Base-by-base conservation (phyloP, 1,284 basidiomycete species). In the Boletellus deceptivus region DNA sequence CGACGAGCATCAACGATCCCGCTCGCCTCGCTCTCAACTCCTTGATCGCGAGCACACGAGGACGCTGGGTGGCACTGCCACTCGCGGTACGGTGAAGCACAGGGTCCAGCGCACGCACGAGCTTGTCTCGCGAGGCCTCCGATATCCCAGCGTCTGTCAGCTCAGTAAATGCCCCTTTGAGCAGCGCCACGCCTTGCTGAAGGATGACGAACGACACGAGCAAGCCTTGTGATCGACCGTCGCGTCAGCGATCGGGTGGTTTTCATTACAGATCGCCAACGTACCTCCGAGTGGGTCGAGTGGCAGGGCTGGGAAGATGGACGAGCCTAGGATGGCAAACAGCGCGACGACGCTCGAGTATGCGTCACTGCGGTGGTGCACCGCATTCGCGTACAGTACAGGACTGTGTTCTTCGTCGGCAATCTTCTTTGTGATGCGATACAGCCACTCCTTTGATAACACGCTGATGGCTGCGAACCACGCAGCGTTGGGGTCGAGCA, bases 311-410 rank as follows among this genome's bases (percentile, higher is more conserved):
- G 93, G 89, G 62, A 89, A 83, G 54, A 84, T 78, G 78, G 86
- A 91, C 6, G 86, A 90, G 9, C 94, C 95, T 27, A 94, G 70
- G 62, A 98, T 98, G 16, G 93, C 93, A 36, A 87, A 79, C 46
- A 97, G 79, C 17, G 93, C 92, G 43, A 98, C 92, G 44, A 87
- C 62, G 59, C 90, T 92, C 4, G 92, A 92, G 65, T 93, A 92
- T 16, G 92, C 93, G 68, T 99, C 96, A 54, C 90, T 93, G 27
- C 96, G 83, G 70, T 99, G 97, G 69, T 99, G 91, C 49, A 93
- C 79, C 8, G 93, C 94, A 65, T 97, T 97, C 20, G 94, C 95
- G 37, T 90, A 77, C 40, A 99, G 73, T 0, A 99, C 96, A 2
- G 91, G 89, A 63, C 89, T 92, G 61, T 87, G 84, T 68, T 98